Percentiles rank a stretch among this genome's conserved stretches.
phyloP scores from a whole-genome alignment of 495 filamentous ascomycete species.

The Penicillium waksmanii region DNA sequence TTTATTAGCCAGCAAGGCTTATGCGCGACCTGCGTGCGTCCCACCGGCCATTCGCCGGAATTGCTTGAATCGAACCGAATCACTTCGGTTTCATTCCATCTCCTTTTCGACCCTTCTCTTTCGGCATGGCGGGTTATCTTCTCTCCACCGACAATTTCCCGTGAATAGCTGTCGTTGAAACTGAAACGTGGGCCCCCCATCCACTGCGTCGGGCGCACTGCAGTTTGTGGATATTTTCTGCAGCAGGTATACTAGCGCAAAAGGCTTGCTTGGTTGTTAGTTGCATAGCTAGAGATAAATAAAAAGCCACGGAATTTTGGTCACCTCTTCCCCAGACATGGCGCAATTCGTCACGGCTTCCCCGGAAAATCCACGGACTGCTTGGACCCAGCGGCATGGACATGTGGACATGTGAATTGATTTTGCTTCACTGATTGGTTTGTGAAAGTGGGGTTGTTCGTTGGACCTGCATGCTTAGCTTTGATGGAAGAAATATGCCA shows the following conservation, averaged over 20 bases:
- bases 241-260: background rate
- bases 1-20: background rate
- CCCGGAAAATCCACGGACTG: background rate
- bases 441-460: background rate
- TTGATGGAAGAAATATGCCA: constrained; percentile 2
- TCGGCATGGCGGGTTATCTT: background rate
- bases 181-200: background rate
- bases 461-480: background rate
- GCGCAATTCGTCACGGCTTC: background rate
- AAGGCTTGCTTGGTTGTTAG: background rate
- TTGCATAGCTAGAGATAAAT: background rate
- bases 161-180: constrained; percentile 9
- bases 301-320: background rate
- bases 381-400: no score
- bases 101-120: background rate
- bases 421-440: background rate
- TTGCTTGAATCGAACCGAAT: no score
- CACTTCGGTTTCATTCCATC: background rate
- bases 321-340: background rate
- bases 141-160: constrained; percentile 13
- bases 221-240: background rate
- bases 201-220: background rate
- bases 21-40: background rate
- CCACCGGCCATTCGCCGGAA: background rate
- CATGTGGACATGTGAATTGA: background rate